Conservation (phyloP, 2,329 filamentous ascomycete genomes). For the Biscogniauxia sp. region DNA sequence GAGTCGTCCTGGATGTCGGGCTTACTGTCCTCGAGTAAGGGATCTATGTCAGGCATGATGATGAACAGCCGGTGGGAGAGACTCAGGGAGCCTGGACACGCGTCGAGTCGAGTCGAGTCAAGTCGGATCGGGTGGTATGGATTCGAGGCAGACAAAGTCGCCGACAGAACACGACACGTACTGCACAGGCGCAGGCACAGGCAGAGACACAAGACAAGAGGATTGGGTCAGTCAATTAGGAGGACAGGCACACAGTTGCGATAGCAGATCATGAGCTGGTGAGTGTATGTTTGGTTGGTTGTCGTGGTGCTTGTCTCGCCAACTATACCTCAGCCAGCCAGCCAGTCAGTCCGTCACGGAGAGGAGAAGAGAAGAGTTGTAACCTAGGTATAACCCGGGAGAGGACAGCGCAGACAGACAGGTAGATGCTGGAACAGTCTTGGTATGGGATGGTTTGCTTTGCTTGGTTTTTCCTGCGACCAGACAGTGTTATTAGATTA, state of each 20-base stretch:
- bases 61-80: conserved; percentile 4
- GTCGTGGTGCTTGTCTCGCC: background rate
- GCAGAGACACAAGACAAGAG: background rate
- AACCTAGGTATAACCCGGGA: background rate
- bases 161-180: background rate
- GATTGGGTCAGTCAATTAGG: background rate
- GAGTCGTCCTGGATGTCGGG: conserved; percentile 21
- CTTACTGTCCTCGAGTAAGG: conserved; percentile 25
- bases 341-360: background rate
- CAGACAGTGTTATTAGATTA: conserved; percentile 15
- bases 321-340: too few relatives aligned
- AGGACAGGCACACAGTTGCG: background rate
- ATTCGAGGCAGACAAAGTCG: background rate
- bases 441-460: background rate
- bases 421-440: background rate
- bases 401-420: background rate
- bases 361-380: too few relatives aligned
- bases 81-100: conserved; percentile 2
- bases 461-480: conserved; percentile 17
- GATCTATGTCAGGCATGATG: conserved; percentile 32
- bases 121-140: conserved; percentile 1
- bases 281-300: background rate
- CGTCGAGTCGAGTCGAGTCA: conserved; percentile 3
- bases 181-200: background rate
- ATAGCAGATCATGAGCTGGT: background rate